phyloP scores from a whole-genome alignment of 768 basidiomycete genomes.

The Lactarius pseudohatsudake region DNA sequence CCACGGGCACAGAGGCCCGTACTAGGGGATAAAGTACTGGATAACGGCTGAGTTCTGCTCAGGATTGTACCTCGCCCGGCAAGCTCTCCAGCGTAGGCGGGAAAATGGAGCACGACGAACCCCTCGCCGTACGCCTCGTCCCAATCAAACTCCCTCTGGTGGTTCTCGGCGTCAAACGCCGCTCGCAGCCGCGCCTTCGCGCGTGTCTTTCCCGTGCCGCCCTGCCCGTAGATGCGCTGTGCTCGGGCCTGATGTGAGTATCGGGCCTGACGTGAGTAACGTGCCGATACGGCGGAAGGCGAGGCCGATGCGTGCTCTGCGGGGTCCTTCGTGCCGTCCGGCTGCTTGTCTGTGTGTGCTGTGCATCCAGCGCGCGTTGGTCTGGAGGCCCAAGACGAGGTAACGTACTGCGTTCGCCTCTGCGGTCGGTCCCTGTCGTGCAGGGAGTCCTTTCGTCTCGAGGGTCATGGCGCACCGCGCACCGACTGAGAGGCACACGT shows the following conservation, averaged over 20 bases:
- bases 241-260: too few species aligned
- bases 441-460: conserved; percentile 52
- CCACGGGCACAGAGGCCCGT: too few species aligned
- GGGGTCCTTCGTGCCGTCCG: conserved; percentile 57
- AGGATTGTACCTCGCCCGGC: too few species aligned
- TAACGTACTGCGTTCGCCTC: conserved; percentile 57
- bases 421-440: neutral
- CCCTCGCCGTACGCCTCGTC: conserved; percentile 61
- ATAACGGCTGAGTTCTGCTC: too few species aligned
- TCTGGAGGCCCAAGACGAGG: conserved; percentile 74
- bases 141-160: conserved; percentile 70
- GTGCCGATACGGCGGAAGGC: conserved; percentile 81
- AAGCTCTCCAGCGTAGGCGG: too few species aligned
- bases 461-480: conserved; percentile 77
- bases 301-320: conserved; percentile 65
- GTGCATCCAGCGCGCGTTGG: conserved; percentile 75
- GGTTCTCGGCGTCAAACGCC: conserved; percentile 76
- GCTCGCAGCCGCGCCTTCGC: conserved; percentile 52
- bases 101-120: too few species aligned
- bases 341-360: conserved; percentile 77
- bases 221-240: conserved; percentile 67
- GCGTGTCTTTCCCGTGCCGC: conserved; percentile 62
- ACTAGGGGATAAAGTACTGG: too few species aligned
- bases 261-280: too few species aligned
- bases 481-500: conserved; percentile 78